Evolutionary conservation across 129 eudicot species (phyloP).

Genomic region (Flaveria bidentis): DNA sequence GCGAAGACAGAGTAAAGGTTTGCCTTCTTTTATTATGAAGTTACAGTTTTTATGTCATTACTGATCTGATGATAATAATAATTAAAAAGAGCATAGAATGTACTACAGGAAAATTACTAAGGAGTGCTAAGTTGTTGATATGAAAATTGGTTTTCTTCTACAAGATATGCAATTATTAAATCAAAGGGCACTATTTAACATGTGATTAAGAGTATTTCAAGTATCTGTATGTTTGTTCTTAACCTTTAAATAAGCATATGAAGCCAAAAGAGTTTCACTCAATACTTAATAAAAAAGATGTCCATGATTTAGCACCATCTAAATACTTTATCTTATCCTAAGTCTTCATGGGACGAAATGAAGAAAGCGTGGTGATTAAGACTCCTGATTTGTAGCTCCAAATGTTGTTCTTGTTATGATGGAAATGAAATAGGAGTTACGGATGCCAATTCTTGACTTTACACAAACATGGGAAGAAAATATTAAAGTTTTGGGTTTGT

Average conservation of each 20-base stretch:
- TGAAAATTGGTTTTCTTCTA: constrained; percentile 9
- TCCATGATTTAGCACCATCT: background rate
- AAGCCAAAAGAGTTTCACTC: background rate
- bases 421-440: background rate
- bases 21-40: constrained; percentile 16
- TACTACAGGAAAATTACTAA: constrained; percentile 5
- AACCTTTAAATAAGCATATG: constrained; percentile 1
- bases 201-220: constrained; percentile 1
- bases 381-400: background rate
- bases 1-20: constrained; percentile 92
- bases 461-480: background rate
- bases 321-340: too few species aligned
- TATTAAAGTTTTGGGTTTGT: background rate
- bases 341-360: background rate
- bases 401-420: background rate
- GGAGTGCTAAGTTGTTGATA: background rate
- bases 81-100: constrained; percentile 2
- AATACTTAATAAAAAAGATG: background rate
- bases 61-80: background rate
- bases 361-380: background rate
- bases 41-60: background rate
- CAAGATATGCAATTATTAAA: background rate
- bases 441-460: background rate
- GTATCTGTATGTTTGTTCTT: background rate
- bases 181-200: constrained; percentile 14